A percentile compares a stretch with the other conserved stretches of the same genome.
phyloP scores from a whole-genome alignment of 2,329 filamentous ascomycete genomes.

The Pseudogymnoascus sp. region DNA sequence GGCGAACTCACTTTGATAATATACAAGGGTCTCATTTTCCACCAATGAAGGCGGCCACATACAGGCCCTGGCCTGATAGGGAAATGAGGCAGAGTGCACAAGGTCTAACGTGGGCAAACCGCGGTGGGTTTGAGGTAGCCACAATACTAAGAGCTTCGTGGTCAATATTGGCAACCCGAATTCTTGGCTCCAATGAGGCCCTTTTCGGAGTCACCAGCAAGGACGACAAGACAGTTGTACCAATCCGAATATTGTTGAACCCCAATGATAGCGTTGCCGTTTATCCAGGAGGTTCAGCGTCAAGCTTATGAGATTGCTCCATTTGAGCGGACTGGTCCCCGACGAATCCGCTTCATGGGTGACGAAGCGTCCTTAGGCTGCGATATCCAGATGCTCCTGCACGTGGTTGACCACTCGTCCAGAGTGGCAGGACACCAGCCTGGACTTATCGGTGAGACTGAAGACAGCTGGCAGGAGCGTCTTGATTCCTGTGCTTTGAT shows the following conservation, averaged over 20 bases:
- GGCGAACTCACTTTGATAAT: background rate
- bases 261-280: background rate
- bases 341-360: background rate
- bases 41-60: background rate
- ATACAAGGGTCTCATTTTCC: conserved; percentile 2
- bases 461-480: background rate
- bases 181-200: conserved; percentile 1
- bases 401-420: background rate
- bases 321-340: background rate
- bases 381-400: background rate
- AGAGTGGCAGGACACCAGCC: background rate
- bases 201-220: background rate
- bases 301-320: background rate
- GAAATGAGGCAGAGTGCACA: background rate
- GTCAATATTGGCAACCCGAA: background rate
- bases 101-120: background rate
- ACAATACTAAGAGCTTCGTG: background rate
- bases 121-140: background rate
- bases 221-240: background rate
- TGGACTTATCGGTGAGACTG: background rate
- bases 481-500: background rate
- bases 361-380: background rate
- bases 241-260: background rate
- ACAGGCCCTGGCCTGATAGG: background rate
- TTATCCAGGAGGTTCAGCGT: background rate